A percentile compares a stretch with the other conserved stretches of the same genome.
These are phyloP conservation scores for Miamiensis avidus DNA, from an alignment of 169 alveolate species.

Conservation along the genomic window DNA sequence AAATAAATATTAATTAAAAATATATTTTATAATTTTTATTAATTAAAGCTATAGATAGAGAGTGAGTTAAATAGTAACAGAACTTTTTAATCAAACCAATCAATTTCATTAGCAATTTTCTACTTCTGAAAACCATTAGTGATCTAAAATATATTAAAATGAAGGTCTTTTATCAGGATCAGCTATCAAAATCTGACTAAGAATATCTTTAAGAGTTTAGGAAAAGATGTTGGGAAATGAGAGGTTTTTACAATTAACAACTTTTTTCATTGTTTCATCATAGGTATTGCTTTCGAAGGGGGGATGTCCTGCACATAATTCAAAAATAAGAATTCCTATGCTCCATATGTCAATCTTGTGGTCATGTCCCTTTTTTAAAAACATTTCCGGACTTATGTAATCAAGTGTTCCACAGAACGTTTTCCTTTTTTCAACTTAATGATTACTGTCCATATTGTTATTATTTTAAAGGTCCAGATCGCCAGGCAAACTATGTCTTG, in stretches of 20 bases:
- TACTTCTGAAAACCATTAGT: background rate
- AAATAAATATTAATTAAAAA: too few relatives aligned
- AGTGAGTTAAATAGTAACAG: too few relatives aligned
- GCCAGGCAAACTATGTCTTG: conserved; percentile 73
- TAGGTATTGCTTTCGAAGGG: conserved; percentile 81
- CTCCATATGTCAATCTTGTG: conserved; percentile 89
- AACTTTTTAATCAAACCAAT: too few relatives aligned
- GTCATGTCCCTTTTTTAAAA: conserved; percentile 85
- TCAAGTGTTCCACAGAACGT: conserved; percentile 92
- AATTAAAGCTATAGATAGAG: too few relatives aligned
- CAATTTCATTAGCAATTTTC: too few relatives aligned
- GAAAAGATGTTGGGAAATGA: background rate
- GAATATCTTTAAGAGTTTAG: too few relatives aligned
- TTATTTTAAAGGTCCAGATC: conserved; percentile 79
- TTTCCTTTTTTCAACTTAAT: conserved; percentile 53
- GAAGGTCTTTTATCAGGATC: background rate
- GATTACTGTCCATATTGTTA: conserved; percentile 65
- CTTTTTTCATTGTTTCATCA: conserved; percentile 35
- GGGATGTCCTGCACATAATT: conserved; percentile 88
- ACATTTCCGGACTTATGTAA: conserved; percentile 93
- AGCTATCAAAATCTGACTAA: background rate
- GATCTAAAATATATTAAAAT: too few relatives aligned
- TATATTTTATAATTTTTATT: too few relatives aligned
- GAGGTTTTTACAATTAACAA: background rate
- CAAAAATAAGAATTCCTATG: conserved; percentile 90